Percentiles rank a stretch among this genome's conserved stretches.
Evolutionary conservation across 208 protist genomes (phyloP).

Genomic region (Acanthamoeba castellanii): DNA sequence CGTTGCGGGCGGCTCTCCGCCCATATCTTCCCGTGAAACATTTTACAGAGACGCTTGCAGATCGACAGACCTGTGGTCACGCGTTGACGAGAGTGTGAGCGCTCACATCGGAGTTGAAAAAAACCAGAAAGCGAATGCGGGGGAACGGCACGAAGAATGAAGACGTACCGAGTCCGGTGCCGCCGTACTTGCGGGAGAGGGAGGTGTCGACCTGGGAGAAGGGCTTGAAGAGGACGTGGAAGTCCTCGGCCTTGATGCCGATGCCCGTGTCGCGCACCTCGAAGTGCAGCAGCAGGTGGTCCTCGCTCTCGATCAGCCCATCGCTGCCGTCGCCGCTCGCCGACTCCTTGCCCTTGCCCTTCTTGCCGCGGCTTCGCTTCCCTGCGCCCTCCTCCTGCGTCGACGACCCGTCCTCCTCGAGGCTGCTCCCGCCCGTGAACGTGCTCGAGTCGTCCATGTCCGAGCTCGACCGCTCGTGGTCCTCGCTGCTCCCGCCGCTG

Average conservation of each 20-base stretch:
- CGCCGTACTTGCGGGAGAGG: slow-evolving; percentile 80
- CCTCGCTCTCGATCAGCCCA: not conserved
- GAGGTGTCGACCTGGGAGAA: slow-evolving; percentile 82
- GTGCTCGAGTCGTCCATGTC: slow-evolving; percentile 25
- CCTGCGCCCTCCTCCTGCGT: not conserved
- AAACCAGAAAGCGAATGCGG: not conserved
- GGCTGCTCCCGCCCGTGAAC: slow-evolving; percentile 16
- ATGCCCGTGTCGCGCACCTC: slow-evolving; percentile 65
- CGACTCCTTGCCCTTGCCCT: not conserved
- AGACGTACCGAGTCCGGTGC: slow-evolving; percentile 45
- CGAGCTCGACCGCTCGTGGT: slow-evolving; percentile 10
- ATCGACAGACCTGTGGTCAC: slow-evolving; percentile 13
- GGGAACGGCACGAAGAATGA: not conserved
- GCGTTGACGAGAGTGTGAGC: not conserved
- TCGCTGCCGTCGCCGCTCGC: not conserved
- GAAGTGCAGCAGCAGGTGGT: slow-evolving; percentile 45
- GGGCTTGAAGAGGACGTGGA: slow-evolving; percentile 83
- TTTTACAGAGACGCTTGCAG: slow-evolving; percentile 39
- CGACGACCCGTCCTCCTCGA: not conserved
- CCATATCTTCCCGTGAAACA: slow-evolving; percentile 57
- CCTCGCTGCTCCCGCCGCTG: not conserved
- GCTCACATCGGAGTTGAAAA: not conserved
- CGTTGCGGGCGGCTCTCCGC: slow-evolving; percentile 52
- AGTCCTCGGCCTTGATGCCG: slow-evolving; percentile 66
- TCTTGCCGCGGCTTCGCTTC: not conserved